Conservation (phyloP, 2,329 filamentous ascomycete species). For the Coleophoma cylindrospora region DNA sequence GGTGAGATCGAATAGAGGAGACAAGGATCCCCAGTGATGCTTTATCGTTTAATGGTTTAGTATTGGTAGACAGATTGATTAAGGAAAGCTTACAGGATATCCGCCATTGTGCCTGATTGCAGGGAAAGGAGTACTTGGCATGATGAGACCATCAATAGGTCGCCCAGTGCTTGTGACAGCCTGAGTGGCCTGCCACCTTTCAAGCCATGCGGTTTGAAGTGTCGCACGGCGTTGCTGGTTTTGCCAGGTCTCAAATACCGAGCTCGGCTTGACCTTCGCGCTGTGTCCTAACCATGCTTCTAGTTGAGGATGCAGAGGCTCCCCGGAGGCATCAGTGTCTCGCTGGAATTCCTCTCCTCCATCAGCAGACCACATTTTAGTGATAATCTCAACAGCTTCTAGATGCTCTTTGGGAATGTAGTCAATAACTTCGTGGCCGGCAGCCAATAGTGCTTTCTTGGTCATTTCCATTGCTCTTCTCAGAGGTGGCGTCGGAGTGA, state of each 20-base stretch:
- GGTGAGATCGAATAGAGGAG: slow-evolving; percentile 13
- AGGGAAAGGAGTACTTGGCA: slow-evolving; percentile 8
- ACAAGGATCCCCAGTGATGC: slow-evolving; percentile 6
- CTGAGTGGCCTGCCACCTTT: slow-evolving; percentile 15
- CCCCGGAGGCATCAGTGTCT: slow-evolving; percentile 17
- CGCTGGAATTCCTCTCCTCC: slow-evolving; percentile 14
- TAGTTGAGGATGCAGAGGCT: slow-evolving; percentile 16
- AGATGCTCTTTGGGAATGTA: slow-evolving; percentile 11
- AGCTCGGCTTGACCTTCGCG: slow-evolving; percentile 9
- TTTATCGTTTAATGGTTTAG: neutral
- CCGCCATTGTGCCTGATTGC: slow-evolving; percentile 5
- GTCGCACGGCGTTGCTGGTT: slow-evolving; percentile 16
- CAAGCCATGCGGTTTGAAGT: slow-evolving; percentile 14
- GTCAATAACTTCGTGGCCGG: slow-evolving; percentile 14
- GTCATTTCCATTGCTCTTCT: slow-evolving; percentile 15
- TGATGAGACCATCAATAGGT: slow-evolving; percentile 9
- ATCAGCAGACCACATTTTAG: slow-evolving; percentile 15
- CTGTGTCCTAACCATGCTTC: slow-evolving; percentile 14
- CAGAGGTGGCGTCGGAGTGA: slow-evolving; percentile 14
- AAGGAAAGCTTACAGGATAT: slow-evolving; percentile 5
- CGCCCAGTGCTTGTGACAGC: slow-evolving; percentile 2
- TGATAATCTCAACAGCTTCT: slow-evolving; percentile 12
- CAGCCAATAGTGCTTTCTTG: slow-evolving; percentile 13
- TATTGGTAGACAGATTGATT: neutral
- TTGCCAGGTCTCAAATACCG: slow-evolving; percentile 19